Base-by-base conservation (phyloP, 179 eudicot species). In the Beta lomatogona region DNA sequence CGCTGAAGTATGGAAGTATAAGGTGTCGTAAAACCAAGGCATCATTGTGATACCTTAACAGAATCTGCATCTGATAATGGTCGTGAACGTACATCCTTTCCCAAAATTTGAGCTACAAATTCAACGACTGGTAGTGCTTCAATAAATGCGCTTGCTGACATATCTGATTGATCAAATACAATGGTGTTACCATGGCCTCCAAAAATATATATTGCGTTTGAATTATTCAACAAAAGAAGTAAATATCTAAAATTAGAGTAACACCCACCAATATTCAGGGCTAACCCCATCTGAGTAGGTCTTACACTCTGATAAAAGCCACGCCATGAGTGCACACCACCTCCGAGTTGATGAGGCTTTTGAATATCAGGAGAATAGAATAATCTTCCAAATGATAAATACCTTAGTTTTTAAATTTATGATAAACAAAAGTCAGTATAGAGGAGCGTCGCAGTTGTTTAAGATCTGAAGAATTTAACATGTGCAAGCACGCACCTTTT, bases 211-310 rank as follows among this genome's bases (percentile, higher is more conserved):
- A 54, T 9, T 53, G 11, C 14, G 9, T 13, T 12, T 73, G 14
- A 36, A 13, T 15, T 1, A 57, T 77, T 14, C 5, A 19, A 22
- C 54, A 41, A 55, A 19, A 16, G 8, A 52, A 85, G 31, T 5
- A 80, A 22, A 21, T 9, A 31, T 52, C 71, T 18, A 19, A 45
- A 65, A 60, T 55, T 46, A 78, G 58, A n/a, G 53, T 63, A 55
- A 57, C 64, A 81, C 87, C 31, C 74, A 94, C 98, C 98, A 80
- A 94, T 89, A 76, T 94, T 94, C 63, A 94, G 81, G 55, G 97
- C 90, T 85, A 94, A 82, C 71, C 98, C 98, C 98, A 94, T 94
- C 74, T 94, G 98, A 57, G 97, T 94, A 15, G 94, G 89, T 81
- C 83, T 90, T 57, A 94, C 88, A 76, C 93, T 94, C 82, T 94